Evolutionary conservation across 2,329 filamentous ascomycete species (phyloP), one percentile per base, ranked within the genome.

Genomic region (Phaeophleospora eucalypticola): DNA sequence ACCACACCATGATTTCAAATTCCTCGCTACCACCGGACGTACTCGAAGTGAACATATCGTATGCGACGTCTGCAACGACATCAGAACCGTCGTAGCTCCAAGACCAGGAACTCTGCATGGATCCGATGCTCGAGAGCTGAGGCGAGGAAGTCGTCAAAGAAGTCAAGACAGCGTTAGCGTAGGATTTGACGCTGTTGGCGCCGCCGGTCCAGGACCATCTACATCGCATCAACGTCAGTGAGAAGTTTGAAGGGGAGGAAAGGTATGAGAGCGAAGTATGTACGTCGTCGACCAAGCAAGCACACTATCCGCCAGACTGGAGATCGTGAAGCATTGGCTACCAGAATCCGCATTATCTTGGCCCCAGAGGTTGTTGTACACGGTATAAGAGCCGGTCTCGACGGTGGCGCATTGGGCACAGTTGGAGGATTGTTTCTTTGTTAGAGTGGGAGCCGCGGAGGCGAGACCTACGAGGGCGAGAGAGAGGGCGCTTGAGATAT

Each of bases 1-100:
- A 38, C 81, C 82, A 85, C 54, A 85, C 73, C 81, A 85, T 85
- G 57, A 84, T 70, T 65, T 84, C 82, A 59, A 79, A 83, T 56
- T 79, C 69, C n/a, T 71, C 60, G 38, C 54, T 61, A 35, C 69
- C 71, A 21, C 66, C 65, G 1, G 76, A 70, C 15, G 69, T 69
- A 12, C 74, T 70, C 6, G 69, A 68, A 14, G 79, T 80, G 67
- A 84, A 84, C 41, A 37, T 17, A 20, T 38, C 64, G 58, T 81
- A 84, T 12, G 79, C 71, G 14, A 84, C 80, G 58, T 84, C 74
- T 43, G 78, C 78, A 27, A 79, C 67, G 40, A 82, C 62, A 46
- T 49, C 52, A 41, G 63, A 68, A 49, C 72, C 75, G 21, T 69
- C 70, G 65, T 82, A 81, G 27, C 49, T 62, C 72, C 73, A 78